Evolutionary conservation across 306 rosid species (phyloP), one percentile per base, ranked within the genome.

Genomic region (Vigna nakashimae): DNA sequence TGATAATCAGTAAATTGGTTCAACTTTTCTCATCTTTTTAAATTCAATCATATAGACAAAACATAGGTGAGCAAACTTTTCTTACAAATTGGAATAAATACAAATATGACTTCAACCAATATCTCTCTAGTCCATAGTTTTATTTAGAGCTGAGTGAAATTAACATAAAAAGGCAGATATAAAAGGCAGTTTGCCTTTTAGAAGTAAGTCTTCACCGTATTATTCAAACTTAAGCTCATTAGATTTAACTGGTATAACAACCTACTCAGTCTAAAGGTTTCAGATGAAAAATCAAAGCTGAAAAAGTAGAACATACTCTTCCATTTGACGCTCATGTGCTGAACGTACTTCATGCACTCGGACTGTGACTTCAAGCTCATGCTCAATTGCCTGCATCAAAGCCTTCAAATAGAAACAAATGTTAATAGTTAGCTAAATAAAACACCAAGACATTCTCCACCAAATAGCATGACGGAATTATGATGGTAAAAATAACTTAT

Each of bases 281-380:
- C 30, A 5, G 3, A 51, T 73, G 16, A 68, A 74, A 40, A 67
- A 60, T 48, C 52, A 17, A 57, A 17, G 16, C 57, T 5, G 17
- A 52, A 50, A 65, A 65, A 69, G 55, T 30, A 70, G 51, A 45
- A 80, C 98, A 48, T 84, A 95, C 99, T 88, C 99, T 85, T 91
- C 96, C 84, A 83, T 91, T 84, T 92, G 99, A 69, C 97, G 95
- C 71, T 87, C 97, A 69, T 95, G 93, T 78, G 88, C 98, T 49
- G 86, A 74, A 57, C 99, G 98, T 9, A 95, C 99, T 91, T 95
- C 99, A 79, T 95, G 92, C 30, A 91, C 96, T 70, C 97, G 88
- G 28, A 92, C 96, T 0, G 89, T 91, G 82, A 95, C 97, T 88
- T 95, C 99, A 80, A 95, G 98, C 60, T 95, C 98, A 49, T 92